Conservation (phyloP, 2,329 filamentous ascomycete species). For the Metarhizium sp. region DNA sequence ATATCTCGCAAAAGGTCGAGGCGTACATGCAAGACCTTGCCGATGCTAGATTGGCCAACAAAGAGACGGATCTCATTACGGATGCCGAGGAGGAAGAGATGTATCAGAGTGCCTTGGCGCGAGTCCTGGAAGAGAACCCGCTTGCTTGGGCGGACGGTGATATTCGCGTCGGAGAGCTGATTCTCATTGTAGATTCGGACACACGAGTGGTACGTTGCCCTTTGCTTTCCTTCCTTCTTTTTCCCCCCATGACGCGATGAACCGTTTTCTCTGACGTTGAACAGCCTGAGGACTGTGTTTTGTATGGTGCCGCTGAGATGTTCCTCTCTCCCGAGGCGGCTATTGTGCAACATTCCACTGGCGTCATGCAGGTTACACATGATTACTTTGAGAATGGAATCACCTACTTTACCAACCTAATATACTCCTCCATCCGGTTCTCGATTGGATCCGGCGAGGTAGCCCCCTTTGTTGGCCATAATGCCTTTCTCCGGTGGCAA, state of each 20-base stretch:
- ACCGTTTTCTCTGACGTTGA: background rate
- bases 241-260: background rate
- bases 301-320: conserved; percentile 65
- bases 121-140: conserved; percentile 37
- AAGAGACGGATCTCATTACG: conserved; percentile 13
- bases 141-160: conserved; percentile 50
- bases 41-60: conserved; percentile 10
- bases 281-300: conserved; percentile 51
- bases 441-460: conserved; percentile 63
- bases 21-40: conserved; percentile 37
- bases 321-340: conserved; percentile 59
- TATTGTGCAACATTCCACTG: conserved; percentile 63
- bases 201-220: conserved; percentile 42
- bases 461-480: conserved; percentile 69
- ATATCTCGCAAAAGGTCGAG: conserved; percentile 53
- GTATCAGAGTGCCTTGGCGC: conserved; percentile 39
- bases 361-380: conserved; percentile 67
- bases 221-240: background rate
- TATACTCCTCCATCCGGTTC: conserved; percentile 65
- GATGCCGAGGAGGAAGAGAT: conserved; percentile 28
- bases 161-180: conserved; percentile 52
- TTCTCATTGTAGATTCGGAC: conserved; percentile 59
- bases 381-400: conserved; percentile 66
- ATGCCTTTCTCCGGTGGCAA: conserved; percentile 62
- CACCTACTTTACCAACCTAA: conserved; percentile 70